These are phyloP conservation scores for Penicillium sp. DNA, from an alignment of 2,329 filamentous ascomycete genomes.

Conservation along the genomic window DNA sequence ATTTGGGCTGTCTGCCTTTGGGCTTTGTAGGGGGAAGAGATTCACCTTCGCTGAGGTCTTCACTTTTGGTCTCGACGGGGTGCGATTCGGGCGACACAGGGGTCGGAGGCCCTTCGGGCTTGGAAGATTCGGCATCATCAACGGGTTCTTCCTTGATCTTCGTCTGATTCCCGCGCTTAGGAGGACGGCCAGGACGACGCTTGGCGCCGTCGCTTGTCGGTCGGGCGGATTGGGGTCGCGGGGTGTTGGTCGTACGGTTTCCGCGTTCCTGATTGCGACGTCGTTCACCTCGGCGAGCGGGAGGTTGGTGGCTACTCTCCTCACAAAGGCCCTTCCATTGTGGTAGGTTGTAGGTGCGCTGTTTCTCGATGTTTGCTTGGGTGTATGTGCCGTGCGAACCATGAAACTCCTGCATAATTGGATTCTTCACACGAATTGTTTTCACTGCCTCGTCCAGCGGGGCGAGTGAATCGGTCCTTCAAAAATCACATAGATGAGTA, in stretches of 20 bases:
- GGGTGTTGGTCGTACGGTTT: constrained; percentile 36
- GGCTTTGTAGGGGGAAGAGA: constrained; percentile 42
- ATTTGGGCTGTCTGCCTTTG: constrained; percentile 61
- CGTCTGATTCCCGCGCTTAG: constrained; percentile 37
- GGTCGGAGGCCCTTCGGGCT: constrained; percentile 51
- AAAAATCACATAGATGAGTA: constrained; percentile 10
- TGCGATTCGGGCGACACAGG: constrained; percentile 56
- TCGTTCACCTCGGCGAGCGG: constrained; percentile 72
- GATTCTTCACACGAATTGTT: constrained; percentile 88
- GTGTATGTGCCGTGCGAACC: constrained; percentile 93
- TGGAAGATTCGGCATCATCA: constrained; percentile 40
- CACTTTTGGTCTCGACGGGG: constrained; percentile 54
- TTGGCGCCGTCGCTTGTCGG: constrained; percentile 41
- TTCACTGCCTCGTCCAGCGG: constrained; percentile 82
- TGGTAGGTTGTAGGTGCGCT: constrained; percentile 91
- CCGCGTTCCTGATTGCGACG: constrained; percentile 50
- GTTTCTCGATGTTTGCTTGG: constrained; percentile 94
- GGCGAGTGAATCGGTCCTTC: constrained; percentile 67
- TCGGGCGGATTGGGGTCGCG: constrained; percentile 34
- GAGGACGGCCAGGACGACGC: constrained; percentile 45
- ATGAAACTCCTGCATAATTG: constrained; percentile 97
- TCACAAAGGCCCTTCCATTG: constrained; percentile 94
- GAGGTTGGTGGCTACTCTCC: constrained; percentile 92
- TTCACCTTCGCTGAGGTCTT: constrained; percentile 49
- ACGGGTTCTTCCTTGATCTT: constrained; percentile 41